Conservation (phyloP, 371 early-diverging fungal genomes). For the Mortierella sp. region DNA sequence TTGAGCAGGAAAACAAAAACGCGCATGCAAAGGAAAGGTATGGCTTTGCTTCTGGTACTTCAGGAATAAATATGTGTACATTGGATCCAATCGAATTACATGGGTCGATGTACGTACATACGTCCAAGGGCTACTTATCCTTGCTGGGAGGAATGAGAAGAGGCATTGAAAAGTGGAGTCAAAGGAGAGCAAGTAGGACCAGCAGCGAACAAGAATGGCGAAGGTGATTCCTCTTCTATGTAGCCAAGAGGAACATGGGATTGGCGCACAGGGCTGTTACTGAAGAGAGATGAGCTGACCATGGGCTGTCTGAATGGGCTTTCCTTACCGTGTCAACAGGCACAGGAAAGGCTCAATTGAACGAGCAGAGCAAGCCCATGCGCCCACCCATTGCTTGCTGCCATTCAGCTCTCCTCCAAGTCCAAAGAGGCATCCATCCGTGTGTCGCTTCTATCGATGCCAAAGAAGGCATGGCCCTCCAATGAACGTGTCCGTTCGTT, state of each 20-base stretch:
- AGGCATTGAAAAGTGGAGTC: neutral
- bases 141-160: neutral
- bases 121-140: neutral
- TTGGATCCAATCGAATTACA: conserved; percentile 1
- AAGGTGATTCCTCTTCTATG: neutral
- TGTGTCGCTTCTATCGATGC: neutral
- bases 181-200: neutral
- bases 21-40: neutral
- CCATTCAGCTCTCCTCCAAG: neutral
- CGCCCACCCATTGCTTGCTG: neutral
- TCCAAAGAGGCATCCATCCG: neutral
- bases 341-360: neutral
- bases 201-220: neutral
- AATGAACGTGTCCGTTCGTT: neutral
- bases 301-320: conserved; percentile 1
- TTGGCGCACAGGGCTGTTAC: neutral
- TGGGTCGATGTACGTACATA: neutral
- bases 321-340: too few species aligned
- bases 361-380: neutral
- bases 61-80: neutral
- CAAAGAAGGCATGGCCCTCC: neutral
- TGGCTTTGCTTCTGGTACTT: neutral
- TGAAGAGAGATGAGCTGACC: neutral
- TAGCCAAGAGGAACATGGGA: neutral
- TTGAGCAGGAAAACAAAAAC: neutral